A percentile compares a stretch with the other conserved stretches of the same genome.
These are phyloP conservation scores for Pichia sp. DNA, from an alignment of 1,139 yeast genomes.

Conservation along the genomic window DNA sequence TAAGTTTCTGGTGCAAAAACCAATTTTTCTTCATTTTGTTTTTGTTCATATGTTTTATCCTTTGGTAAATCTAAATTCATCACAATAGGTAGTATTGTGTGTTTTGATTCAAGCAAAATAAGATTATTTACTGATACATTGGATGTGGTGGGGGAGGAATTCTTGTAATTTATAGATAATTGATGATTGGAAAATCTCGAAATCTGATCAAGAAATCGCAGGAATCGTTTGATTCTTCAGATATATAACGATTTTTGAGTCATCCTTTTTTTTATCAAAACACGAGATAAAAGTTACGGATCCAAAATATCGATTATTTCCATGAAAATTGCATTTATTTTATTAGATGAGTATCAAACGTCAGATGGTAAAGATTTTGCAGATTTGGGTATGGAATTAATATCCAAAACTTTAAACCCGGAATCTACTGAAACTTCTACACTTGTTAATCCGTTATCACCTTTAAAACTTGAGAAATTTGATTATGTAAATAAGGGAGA, in stretches of 20 bases:
- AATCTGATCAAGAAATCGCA: not conserved
- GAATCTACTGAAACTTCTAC: conserved; percentile 2
- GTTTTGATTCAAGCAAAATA: no score
- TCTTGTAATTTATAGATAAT: no score
- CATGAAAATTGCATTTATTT: conserved; percentile 10
- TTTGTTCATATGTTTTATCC: conserved; percentile 6
- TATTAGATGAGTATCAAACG: conserved; percentile 9
- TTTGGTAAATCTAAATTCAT: conserved; percentile 15
- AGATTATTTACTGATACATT: no score
- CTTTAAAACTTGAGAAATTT: conserved; percentile 33
- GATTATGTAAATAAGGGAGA: conserved; percentile 37
- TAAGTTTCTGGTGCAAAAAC: conserved; percentile 81
- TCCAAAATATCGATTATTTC: not conserved
- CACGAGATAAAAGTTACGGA: not conserved
- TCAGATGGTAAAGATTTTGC: conserved; percentile 45
- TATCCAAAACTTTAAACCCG: conserved; percentile 18
- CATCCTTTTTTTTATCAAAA: not conserved
- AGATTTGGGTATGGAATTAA: conserved; percentile 36
- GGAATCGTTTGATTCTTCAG: not conserved
- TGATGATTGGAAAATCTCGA: not conserved
- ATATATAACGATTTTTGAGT: not conserved
- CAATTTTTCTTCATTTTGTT: conserved; percentile 21
- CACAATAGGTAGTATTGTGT: not conserved
- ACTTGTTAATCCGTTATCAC: not conserved
- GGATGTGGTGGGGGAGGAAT: not conserved